phyloP scores from a whole-genome alignment of 371 early-diverging fungal species.

The Lichtheimia ornata region DNA sequence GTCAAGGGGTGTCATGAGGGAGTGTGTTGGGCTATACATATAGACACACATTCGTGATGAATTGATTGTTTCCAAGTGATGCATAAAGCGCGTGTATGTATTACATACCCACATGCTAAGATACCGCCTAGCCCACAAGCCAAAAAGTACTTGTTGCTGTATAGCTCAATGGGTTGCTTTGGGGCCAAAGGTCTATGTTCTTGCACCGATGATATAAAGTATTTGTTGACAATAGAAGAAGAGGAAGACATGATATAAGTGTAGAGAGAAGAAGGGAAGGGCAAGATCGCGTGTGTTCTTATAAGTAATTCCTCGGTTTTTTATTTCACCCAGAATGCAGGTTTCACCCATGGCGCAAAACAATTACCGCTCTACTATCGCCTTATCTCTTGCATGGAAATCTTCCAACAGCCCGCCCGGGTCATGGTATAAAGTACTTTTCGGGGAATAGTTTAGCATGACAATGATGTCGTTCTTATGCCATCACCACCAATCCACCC shows the following conservation, averaged over 20 bases:
- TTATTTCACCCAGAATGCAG: too few relatives aligned
- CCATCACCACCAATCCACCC: too few relatives aligned
- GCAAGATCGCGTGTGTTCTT: neutral
- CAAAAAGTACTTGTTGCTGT: constrained; percentile 35
- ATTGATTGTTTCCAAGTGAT: neutral
- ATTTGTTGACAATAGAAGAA: neutral
- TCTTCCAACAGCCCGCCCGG: too few relatives aligned
- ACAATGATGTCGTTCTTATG: too few relatives aligned
- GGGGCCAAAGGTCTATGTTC: neutral
- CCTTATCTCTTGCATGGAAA: too few relatives aligned
- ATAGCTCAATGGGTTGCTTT: constrained; percentile 42
- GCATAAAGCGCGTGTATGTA: neutral
- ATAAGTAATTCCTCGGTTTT: neutral
- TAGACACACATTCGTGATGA: neutral
- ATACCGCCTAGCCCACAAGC: constrained; percentile 60
- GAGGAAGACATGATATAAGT: neutral
- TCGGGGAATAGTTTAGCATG: too few relatives aligned
- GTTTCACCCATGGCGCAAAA: too few relatives aligned
- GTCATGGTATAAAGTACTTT: too few relatives aligned
- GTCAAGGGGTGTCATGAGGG: constrained; percentile 63
- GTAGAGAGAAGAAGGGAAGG: neutral
- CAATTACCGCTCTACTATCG: too few relatives aligned
- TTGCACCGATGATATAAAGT: constrained; percentile 6
- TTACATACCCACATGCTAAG: constrained; percentile 62
- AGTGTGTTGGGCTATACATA: constrained; percentile 54